Evolutionary conservation across 163 green algal genomes (phyloP), one percentile per base, ranked within the genome.

Genomic region (Chlamydomonas reinhardtii): DNA sequence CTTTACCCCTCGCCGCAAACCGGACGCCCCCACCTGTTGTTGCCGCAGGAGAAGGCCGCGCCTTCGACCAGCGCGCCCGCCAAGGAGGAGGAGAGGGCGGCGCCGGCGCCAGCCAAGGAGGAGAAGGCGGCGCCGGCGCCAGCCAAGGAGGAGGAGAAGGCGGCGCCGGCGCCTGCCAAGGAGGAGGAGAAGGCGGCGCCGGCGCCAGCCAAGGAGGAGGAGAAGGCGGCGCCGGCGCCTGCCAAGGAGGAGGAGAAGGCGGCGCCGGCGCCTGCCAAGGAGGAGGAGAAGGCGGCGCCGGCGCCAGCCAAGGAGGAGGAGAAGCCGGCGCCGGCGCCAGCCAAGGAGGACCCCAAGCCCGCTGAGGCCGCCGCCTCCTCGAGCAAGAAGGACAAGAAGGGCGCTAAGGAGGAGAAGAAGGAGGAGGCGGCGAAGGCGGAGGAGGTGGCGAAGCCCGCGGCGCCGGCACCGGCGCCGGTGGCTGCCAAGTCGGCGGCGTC

Each of bases 111-210:
- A 19, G 66, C 66, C 31, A 73, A 73, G n/a, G 64, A 65, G 62
- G 62, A 74, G n/a, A n/a, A 62, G 72, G 20, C 39, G 39, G 72
- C 72, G 20, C 4, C 39, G n/a, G 76, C 37, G 35, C 8, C 17
- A 19, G 66, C 66, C 31, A 73, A 73, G n/a, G 64, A 65, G 62
- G 62, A 74, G n/a, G n/a, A n/a, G n/a, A n/a, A 62, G 72, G 20
- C 39, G 39, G 72, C 72, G 20, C 4, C 39, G n/a, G 76, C 37
- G 35, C 8, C 17, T 14, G 66, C 66, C 31, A 73, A 73, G n/a
- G 64, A 65, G 62, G 62, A 74, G n/a, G n/a, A n/a, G n/a, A n/a
- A 62, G 72, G 20, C 39, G 39, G 72, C 72, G 20, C 4, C 39
- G n/a, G 76, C 37, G 35, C 8, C 17, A 19, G 66, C 66, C 31